phyloP scores from a whole-genome alignment of 1,284 basidiomycete genomes.

The Tausonia pullulans region DNA sequence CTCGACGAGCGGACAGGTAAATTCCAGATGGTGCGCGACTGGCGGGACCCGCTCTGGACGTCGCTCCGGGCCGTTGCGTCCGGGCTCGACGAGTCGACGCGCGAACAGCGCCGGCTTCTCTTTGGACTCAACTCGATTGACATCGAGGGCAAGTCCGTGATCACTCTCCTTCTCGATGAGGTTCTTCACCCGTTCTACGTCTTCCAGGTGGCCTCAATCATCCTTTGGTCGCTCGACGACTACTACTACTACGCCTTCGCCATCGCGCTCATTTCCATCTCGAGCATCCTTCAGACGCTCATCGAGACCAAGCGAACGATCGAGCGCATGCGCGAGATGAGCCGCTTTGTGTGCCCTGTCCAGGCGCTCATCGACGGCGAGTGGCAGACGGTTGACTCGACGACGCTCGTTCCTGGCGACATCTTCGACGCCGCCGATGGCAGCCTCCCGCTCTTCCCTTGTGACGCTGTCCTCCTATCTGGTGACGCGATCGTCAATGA shows the following conservation, averaged over 20 bases:
- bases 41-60: constrained; percentile 77
- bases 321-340: constrained; percentile 91
- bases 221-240: constrained; percentile 88
- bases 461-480: constrained; percentile 81
- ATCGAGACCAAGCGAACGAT: constrained; percentile 93
- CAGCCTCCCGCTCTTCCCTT: constrained; percentile 65
- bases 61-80: constrained; percentile 49
- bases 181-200: constrained; percentile 94
- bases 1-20: constrained; percentile 58
- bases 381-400: constrained; percentile 66
- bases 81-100: constrained; percentile 48
- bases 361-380: constrained; percentile 58
- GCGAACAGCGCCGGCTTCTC: constrained; percentile 55
- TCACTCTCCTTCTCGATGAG: constrained; percentile 81
- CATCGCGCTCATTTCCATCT: constrained; percentile 81
- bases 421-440: constrained; percentile 77
- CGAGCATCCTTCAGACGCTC: constrained; percentile 77
- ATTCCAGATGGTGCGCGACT: constrained; percentile 58
- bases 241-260: constrained; percentile 98
- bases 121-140: constrained; percentile 88
- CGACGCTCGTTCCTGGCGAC: constrained; percentile 82
- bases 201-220: constrained; percentile 93
- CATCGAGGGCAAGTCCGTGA: constrained; percentile 73
- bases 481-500: constrained; percentile 98
- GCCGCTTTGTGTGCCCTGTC: constrained; percentile 73